phyloP scores from a whole-genome alignment of 2,329 filamentous ascomycete species.

The Arthrobotrys pseudoclavata region DNA sequence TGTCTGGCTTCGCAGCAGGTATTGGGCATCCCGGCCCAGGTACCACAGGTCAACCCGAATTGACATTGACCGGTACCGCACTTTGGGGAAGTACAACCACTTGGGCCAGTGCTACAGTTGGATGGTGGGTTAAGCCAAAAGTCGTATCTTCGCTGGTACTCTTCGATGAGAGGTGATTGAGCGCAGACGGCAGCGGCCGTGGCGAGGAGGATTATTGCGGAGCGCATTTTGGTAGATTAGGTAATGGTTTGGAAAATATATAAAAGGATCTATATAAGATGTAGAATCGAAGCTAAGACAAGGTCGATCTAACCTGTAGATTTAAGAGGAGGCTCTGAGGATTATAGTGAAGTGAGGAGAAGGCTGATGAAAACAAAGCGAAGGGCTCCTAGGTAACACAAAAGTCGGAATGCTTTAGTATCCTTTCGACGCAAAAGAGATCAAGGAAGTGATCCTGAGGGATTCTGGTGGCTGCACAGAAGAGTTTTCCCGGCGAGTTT shows the following conservation, averaged over 20 bases:
- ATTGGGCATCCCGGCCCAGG: constrained; percentile 26
- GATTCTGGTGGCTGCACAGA: constrained; percentile 4
- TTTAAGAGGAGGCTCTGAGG: constrained; percentile 13
- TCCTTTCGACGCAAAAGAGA: constrained; percentile 6
- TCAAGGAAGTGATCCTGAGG: constrained; percentile 24
- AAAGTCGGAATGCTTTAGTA: background rate
- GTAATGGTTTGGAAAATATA: background rate
- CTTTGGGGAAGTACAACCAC: background rate
- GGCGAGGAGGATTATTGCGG: constrained; percentile 16
- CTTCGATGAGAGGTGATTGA: constrained; percentile 10
- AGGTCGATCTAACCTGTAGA: background rate
- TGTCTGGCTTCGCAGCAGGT: constrained; percentile 30
- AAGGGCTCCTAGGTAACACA: constrained; percentile 9
- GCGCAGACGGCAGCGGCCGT: constrained; percentile 23
- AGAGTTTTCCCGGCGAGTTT: background rate
- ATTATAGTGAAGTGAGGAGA: constrained; percentile 7
- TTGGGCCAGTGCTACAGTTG: background rate
- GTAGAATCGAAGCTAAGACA: background rate
- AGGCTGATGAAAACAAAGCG: constrained; percentile 16
- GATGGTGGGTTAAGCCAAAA: constrained; percentile 35
- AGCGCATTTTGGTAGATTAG: constrained; percentile 31
- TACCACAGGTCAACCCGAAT: constrained; percentile 34
- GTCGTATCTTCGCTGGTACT: constrained; percentile 4
- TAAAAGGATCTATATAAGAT: background rate
- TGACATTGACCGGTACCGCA: constrained; percentile 36